phyloP scores from a whole-genome alignment of 2,329 filamentous ascomycete species.

The Kalaharituber pfeilii region DNA sequence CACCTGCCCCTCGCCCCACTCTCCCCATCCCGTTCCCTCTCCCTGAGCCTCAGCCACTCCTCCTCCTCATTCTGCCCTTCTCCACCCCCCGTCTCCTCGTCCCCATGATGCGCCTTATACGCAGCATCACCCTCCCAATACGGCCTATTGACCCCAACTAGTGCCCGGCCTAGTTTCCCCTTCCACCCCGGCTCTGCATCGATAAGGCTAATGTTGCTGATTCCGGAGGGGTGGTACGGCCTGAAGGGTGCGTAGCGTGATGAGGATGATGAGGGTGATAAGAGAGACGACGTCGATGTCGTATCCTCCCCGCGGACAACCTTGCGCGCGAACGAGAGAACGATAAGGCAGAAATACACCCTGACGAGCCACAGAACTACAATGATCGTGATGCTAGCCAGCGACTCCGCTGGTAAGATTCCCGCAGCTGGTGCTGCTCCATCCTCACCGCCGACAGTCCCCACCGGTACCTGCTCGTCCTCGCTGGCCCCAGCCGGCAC shows the following conservation, averaged over 20 bases:
- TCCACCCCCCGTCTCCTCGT: conserved; percentile 18
- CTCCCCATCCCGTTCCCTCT: conserved; percentile 9
- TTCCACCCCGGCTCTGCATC: conserved; percentile 40
- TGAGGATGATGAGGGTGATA: conserved; percentile 13
- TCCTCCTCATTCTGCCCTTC: conserved; percentile 13
- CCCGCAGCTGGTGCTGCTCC: conserved; percentile 34
- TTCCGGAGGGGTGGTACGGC: conserved; percentile 36
- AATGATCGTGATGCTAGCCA: conserved; percentile 65
- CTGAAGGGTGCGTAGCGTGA: conserved; percentile 18
- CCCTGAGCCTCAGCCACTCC: conserved; percentile 20
- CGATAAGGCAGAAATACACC: conserved; percentile 66
- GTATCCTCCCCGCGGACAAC: conserved; percentile 44
- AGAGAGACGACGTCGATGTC: conserved; percentile 1
- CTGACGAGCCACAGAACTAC: conserved; percentile 55
- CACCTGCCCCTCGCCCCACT: conserved; percentile 11
- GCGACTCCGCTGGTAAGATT: conserved; percentile 46
- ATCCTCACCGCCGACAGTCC: conserved; percentile 27
- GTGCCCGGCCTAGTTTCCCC: conserved; percentile 58
- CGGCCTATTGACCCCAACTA: conserved; percentile 54
- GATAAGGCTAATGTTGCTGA: conserved; percentile 54
- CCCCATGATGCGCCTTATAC: conserved; percentile 15
- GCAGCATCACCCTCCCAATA: conserved; percentile 45
- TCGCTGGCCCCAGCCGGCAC: conserved; percentile 19
- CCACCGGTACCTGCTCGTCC: conserved; percentile 24
- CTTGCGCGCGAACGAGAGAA: conserved; percentile 66